Evolutionary conservation across 495 filamentous ascomycete species (phyloP).

Genomic region (Lasiosphaeria miniovina): DNA sequence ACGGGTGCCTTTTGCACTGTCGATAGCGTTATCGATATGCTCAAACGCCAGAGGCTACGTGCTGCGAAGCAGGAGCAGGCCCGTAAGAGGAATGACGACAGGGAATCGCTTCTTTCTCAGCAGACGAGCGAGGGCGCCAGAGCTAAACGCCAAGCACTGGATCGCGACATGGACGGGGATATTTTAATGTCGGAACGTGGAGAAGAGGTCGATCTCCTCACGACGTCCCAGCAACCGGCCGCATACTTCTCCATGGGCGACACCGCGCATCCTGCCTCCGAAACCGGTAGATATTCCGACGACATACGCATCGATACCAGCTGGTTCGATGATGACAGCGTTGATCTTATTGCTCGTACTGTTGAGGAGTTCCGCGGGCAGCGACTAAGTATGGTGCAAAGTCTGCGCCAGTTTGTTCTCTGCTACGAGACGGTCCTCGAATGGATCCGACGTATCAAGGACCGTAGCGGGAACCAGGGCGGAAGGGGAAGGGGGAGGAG

Average conservation of each 20-base stretch:
- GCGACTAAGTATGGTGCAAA: slow-evolving; percentile 95
- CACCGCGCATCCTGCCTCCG: not conserved
- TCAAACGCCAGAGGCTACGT: slow-evolving; percentile 69
- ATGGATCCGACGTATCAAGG: slow-evolving; percentile 60
- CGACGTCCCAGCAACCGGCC: slow-evolving; percentile 5
- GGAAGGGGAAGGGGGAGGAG: slow-evolving; percentile 22
- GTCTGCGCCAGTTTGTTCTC: slow-evolving; percentile 86
- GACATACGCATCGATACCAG: slow-evolving; percentile 31
- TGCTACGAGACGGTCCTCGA: slow-evolving; percentile 95
- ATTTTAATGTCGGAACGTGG: slow-evolving; percentile 32
- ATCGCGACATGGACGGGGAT: slow-evolving; percentile 40
- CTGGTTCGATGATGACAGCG: slow-evolving; percentile 50
- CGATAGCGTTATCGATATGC: slow-evolving; percentile 88
- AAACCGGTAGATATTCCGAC: not conserved
- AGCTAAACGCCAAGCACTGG: slow-evolving; percentile 7
- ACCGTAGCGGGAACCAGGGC: slow-evolving; percentile 15
- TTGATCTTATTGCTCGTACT: slow-evolving; percentile 79
- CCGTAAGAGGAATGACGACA: slow-evolving; percentile 30
- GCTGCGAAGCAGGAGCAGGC: slow-evolving; percentile 29
- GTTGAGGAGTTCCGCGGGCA: slow-evolving; percentile 88
- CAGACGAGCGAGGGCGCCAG: slow-evolving; percentile 10
- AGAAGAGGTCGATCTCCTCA: slow-evolving; percentile 15
- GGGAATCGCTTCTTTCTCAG: slow-evolving; percentile 30
- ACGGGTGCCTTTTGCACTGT: slow-evolving; percentile 97
- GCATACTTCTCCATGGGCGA: not conserved